Percentiles rank a stretch among this genome's conserved stretches.
Evolutionary conservation across 2,329 filamentous ascomycete genomes (phyloP).

Genomic region (Esteya vermicola): DNA sequence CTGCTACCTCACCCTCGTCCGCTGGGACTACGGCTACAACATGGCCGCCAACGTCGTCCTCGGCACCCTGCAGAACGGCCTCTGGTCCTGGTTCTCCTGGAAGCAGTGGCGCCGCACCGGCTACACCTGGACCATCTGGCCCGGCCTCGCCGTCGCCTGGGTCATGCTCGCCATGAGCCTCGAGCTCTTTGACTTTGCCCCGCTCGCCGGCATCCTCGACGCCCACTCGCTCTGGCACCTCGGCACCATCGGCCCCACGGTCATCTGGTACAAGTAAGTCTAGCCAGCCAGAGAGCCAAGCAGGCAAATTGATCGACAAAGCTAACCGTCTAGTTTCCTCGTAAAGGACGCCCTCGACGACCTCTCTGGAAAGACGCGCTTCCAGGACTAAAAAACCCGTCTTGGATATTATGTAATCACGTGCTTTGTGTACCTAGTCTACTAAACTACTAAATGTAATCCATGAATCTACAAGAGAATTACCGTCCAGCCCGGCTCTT

Average conservation of each 20-base stretch:
- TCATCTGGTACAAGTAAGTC: slow-evolving; percentile 90
- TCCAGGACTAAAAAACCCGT: slow-evolving; percentile 34
- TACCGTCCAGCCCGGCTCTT: background rate
- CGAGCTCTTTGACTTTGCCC: slow-evolving; percentile 88
- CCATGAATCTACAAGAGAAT: no score
- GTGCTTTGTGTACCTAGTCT: background rate
- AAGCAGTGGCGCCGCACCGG: slow-evolving; percentile 56
- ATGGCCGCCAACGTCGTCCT: slow-evolving; percentile 86
- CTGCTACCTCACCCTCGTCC: slow-evolving; percentile 68
- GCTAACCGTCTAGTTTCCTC: slow-evolving; percentile 51
- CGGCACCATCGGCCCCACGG: slow-evolving; percentile 74
- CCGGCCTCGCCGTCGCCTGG: slow-evolving; percentile 83
- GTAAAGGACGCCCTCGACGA: slow-evolving; percentile 77
- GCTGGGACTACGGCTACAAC: slow-evolving; percentile 95
- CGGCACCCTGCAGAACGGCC: slow-evolving; percentile 63
- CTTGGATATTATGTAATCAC: background rate
- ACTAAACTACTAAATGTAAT: no score
- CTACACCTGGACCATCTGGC: slow-evolving; percentile 74
- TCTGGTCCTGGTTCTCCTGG: slow-evolving; percentile 81
- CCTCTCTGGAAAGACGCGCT: slow-evolving; percentile 49
- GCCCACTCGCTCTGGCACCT: slow-evolving; percentile 95
- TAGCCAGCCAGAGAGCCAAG: slow-evolving; percentile 13
- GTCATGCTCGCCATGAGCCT: slow-evolving; percentile 87
- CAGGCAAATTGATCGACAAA: no score
- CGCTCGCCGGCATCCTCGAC: slow-evolving; percentile 68